These are phyloP conservation scores for Stenocarpella maydis DNA, from an alignment of 2,329 filamentous ascomycete genomes.

Conservation along the genomic window DNA sequence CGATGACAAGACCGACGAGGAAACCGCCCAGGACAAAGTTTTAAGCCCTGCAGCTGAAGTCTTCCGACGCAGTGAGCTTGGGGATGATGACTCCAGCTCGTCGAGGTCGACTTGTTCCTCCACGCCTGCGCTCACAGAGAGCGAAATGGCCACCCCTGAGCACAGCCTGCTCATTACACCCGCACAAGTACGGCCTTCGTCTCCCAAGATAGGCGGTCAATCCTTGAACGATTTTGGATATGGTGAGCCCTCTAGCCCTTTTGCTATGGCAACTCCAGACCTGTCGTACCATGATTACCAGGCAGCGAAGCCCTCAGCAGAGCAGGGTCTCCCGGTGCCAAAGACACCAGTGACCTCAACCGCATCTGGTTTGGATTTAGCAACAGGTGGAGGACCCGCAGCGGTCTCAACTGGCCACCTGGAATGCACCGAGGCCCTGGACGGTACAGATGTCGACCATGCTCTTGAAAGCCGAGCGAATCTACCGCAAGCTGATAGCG, in stretches of 20 bases:
- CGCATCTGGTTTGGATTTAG: background rate
- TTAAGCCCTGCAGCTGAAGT: slow-evolving; percentile 30
- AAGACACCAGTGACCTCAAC: background rate
- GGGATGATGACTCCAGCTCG: slow-evolving; percentile 21
- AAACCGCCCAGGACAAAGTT: background rate
- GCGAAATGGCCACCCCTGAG: slow-evolving; percentile 42
- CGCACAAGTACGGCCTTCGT: slow-evolving; percentile 33
- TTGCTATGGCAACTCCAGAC: slow-evolving; percentile 19
- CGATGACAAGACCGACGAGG: background rate
- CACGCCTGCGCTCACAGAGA: slow-evolving; percentile 44
- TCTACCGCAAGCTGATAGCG: background rate
- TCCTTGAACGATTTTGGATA: slow-evolving; percentile 29
- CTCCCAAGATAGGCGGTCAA: slow-evolving; percentile 26
- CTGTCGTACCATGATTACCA: background rate
- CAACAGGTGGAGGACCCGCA: background rate
- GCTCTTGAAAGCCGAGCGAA: background rate
- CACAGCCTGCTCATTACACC: slow-evolving; percentile 44
- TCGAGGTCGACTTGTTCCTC: slow-evolving; percentile 41
- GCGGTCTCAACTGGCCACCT: slow-evolving; percentile 3
- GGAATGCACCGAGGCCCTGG: background rate
- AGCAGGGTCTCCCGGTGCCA: background rate
- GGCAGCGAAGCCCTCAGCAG: background rate
- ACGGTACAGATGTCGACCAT: background rate
- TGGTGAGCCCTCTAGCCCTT: background rate
- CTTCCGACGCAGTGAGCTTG: slow-evolving; percentile 11